phyloP scores from a whole-genome alignment of 805 yeast species.

The Kuraishia piskuri region DNA sequence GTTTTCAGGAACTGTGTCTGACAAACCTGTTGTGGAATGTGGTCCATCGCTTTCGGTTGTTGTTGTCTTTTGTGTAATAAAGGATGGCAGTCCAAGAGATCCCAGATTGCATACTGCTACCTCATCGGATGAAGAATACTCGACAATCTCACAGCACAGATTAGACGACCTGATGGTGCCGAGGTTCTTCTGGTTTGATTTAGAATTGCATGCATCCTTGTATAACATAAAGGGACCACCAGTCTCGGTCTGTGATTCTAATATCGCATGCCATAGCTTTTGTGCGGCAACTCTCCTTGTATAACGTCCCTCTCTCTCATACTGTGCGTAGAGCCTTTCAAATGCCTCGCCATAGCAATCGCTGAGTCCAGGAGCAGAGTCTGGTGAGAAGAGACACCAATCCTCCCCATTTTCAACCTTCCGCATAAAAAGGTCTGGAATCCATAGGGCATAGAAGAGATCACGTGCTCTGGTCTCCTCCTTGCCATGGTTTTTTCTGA shows the following conservation, averaged over 20 bases:
- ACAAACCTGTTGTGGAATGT: too few relatives aligned
- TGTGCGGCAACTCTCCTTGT: conserved; percentile 45
- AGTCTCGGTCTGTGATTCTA: conserved; percentile 58
- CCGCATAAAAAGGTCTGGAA: conserved; percentile 55
- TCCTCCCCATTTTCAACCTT: conserved; percentile 46
- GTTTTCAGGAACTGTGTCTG: neutral
- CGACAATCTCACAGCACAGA: conserved; percentile 57
- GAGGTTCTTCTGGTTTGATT: conserved; percentile 52
- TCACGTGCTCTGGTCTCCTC: conserved; percentile 59
- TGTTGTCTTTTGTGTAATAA: conserved; percentile 20
- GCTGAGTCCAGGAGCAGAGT: conserved; percentile 48
- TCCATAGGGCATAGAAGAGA: conserved; percentile 56
- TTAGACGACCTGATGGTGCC: conserved; percentile 54
- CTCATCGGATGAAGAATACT: conserved; percentile 49
- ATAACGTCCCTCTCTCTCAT: conserved; percentile 44
- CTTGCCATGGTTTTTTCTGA: conserved; percentile 56
- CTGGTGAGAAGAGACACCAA: conserved; percentile 54
- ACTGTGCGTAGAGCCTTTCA: conserved; percentile 38
- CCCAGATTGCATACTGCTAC: conserved; percentile 58
- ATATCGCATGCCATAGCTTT: conserved; percentile 50
- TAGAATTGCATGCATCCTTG: conserved; percentile 53
- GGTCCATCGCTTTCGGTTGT: neutral
- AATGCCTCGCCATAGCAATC: conserved; percentile 52
- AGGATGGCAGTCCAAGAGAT: conserved; percentile 49
- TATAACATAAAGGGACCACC: conserved; percentile 60